Evolutionary conservation across 176 grass and related monocot genomes (phyloP), one percentile per base, ranked within the genome.

Genomic region (Triticum dicoccoides): DNA sequence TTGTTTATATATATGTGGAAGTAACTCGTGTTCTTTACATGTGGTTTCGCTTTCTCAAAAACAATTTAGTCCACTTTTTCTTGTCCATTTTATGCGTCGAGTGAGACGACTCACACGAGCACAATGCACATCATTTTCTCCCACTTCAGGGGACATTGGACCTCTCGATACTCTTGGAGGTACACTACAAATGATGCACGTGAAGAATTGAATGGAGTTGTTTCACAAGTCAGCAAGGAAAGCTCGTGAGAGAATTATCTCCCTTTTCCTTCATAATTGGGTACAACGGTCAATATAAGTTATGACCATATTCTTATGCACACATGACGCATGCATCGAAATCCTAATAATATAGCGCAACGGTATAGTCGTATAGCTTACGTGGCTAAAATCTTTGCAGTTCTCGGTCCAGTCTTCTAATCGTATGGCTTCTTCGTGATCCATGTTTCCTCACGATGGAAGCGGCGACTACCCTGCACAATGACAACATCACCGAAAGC

Each of bases 291-390:
- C n/a, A 56, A 34, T 37, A n/a, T 1, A 80, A 41, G 8, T 9
- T 45, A 34, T 80, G 67, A 80, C 11, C 44, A 13, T 20, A 18
- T 66, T 77, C 76, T 84, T 84, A 73, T 44, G 79, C 8, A 2
- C 10, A 11, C 12, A 64, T 63, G 54, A 79, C 65, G 29, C 0
- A 24, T 44, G n/a, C 61, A 54, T 21, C 6, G 12, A 23, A 65
- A 41, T 10, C 77, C 8, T 39, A 5, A 15, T 15, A 0, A 12
- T 27, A 29, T 24, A 5, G 15, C 8, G 27, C 32, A 35, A 8
- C 3, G 21, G 10, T 29, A 44, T 44, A 44, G 41, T 2, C 9
- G 41, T 44, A 45, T 45, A 21, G 54, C 54, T 58, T 58, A 58
- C 6, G 6, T 20, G 18, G 18, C 18, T 58, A 5, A 58, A 58